Evolutionary conservation across 768 basidiomycete genomes (phyloP), one percentile per base, ranked within the genome.

Genomic region (Tulasnella calospora): DNA sequence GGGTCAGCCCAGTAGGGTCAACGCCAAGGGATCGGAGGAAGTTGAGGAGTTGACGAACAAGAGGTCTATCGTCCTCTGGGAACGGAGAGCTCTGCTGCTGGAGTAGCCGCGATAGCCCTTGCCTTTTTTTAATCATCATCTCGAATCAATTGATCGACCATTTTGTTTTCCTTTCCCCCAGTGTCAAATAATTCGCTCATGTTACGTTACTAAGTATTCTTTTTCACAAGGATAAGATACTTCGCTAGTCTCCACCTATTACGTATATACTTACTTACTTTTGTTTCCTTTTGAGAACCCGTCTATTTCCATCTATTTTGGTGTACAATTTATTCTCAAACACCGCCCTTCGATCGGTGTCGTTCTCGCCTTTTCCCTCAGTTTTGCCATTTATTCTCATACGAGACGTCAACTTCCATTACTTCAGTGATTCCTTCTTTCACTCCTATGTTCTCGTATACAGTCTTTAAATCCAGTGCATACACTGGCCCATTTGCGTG

Each of bases 21-120:
- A 41, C 71, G 23, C 44, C 38, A 33, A 46, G 19, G 71, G 13
- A 40, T 13, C 0, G 61, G 30, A 21, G 51, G 73, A 74, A 38
- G 73, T 51, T 27, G 44, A 74, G 73, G 44, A n/a, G 51, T 74
- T 74, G 36, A 61, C 38, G 71, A 35, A 21, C 38, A 38, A 40
- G 71, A 72, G 35, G 21, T 5, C 36, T n/a, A 72, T 72, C 2
- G 21, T 21, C 46, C 46, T 47, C 46, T 47, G 46, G 46, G 46
- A 47, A 19, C 46, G 46, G 46, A 47, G 46, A 47, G 46, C 2
- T 6, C 21, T 17, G 6, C 7, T 12, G 46, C 46, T 19, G 15
- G 46, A 47, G 21, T 47, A 17, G 46, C 15, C 8, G 17, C 17
- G 15, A 47, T 47, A 47, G 15, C 46, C 17, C 30, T 13, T 61